These are phyloP conservation scores for Podosphaera leucotricha DNA, from an alignment of 2,329 filamentous ascomycete species.

Conservation along the genomic window DNA sequence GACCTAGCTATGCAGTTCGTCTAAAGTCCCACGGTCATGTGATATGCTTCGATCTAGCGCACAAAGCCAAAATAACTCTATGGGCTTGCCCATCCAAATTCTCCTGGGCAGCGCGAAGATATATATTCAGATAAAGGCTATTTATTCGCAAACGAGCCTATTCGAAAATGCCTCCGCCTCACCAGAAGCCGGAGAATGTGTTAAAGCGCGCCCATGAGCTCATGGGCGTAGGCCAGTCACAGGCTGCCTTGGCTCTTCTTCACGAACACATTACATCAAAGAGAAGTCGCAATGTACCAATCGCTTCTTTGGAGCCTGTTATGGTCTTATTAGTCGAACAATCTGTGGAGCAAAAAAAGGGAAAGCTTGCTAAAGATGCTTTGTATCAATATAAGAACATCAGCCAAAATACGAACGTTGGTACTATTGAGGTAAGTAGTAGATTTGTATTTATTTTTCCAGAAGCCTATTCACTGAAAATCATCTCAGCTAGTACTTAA, in stretches of 20 bases:
- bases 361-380: conserved; percentile 94
- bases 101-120: neutral
- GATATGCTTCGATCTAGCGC: neutral
- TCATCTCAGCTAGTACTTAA: conserved; percentile 59
- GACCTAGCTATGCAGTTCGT: neutral
- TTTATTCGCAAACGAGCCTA: conserved; percentile 6
- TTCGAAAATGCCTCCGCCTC: conserved; percentile 45
- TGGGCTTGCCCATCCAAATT: neutral
- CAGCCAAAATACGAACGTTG: conserved; percentile 95
- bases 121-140: neutral
- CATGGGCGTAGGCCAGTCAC: conserved; percentile 85
- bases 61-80: neutral
- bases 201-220: conserved; percentile 96
- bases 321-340: conserved; percentile 96
- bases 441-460: neutral
- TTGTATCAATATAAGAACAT: conserved; percentile 99
- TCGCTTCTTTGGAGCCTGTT: conserved; percentile 86
- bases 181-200: conserved; percentile 98
- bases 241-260: conserved; percentile 77
- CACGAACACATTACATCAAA: conserved; percentile 99
- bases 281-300: conserved; percentile 89
- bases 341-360: conserved; percentile 91
- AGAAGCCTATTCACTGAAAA: neutral
- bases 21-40: neutral
- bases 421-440: conserved; percentile 63